These are phyloP conservation scores for Spongospora subterranea DNA, from an alignment of 208 protist species.

Conservation along the genomic window DNA sequence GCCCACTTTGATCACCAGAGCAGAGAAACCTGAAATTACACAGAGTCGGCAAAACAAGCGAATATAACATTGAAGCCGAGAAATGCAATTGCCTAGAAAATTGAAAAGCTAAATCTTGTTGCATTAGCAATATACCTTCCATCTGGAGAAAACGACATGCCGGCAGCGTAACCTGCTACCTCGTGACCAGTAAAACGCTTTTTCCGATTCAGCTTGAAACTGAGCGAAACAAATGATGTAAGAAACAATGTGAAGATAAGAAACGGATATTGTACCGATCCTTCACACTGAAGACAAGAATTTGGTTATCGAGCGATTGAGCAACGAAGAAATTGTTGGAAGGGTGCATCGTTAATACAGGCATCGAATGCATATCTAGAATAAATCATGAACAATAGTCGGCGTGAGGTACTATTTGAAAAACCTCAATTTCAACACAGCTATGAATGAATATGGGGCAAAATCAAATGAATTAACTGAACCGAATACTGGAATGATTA, in stretches of 20 bases:
- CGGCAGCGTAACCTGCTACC: slow-evolving; percentile 88
- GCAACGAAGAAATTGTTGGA: slow-evolving; percentile 81
- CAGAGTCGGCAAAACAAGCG: neutral
- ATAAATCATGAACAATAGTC: neutral
- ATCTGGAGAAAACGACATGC: slow-evolving; percentile 83
- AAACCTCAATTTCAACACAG: too few relatives aligned
- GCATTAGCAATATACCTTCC: slow-evolving; percentile 71
- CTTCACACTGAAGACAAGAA: slow-evolving; percentile 84
- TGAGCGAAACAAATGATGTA: too few relatives aligned
- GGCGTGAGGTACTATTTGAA: too few relatives aligned
- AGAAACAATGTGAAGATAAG: neutral
- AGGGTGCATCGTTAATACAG: slow-evolving; percentile 82
- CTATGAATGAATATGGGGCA: too few relatives aligned
- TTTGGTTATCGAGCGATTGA: slow-evolving; percentile 93
- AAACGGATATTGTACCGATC: slow-evolving; percentile 79
- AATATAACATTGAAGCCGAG: neutral
- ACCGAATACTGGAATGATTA: neutral
- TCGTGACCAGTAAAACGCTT: slow-evolving; percentile 89
- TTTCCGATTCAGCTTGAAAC: slow-evolving; percentile 76
- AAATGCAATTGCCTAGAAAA: too few relatives aligned
- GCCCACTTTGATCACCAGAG: slow-evolving; percentile 84
- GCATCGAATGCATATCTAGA: slow-evolving; percentile 84
- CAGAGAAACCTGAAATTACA: slow-evolving; percentile 60
- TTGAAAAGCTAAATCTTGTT: too few relatives aligned
- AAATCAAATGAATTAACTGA: too few relatives aligned